A percentile compares a stretch with the other conserved stretches of the same genome.
These are phyloP conservation scores for Pelargonium fulgidum DNA, from an alignment of 441 rosid species.

Conservation along the genomic window DNA sequence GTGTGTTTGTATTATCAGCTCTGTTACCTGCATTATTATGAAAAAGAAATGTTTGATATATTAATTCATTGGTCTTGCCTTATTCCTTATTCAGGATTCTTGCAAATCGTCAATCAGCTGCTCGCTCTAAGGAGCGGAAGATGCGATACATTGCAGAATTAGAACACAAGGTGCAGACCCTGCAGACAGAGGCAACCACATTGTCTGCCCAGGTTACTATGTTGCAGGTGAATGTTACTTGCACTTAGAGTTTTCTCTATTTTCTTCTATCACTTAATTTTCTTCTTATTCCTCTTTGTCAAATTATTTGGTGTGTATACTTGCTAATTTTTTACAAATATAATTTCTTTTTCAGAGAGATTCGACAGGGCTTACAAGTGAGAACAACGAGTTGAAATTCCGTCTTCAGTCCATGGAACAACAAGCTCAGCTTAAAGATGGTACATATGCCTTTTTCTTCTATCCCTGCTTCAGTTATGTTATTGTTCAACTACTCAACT, in stretches of 20 bases:
- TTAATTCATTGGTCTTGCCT: constrained; percentile 13
- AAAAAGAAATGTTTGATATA: neutral
- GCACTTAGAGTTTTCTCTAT: neutral
- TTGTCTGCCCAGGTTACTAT: constrained; percentile 93
- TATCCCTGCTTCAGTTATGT: neutral
- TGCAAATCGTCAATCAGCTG: constrained; percentile 96
- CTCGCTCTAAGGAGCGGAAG: constrained; percentile 94
- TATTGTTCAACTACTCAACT: neutral
- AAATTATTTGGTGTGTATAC: neutral
- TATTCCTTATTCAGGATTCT: constrained; percentile 49
- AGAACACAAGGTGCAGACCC: constrained; percentile 96
- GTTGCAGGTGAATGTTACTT: constrained; percentile 49
- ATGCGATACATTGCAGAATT: constrained; percentile 83
- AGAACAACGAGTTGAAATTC: constrained; percentile 88
- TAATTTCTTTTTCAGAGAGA: constrained; percentile 50
- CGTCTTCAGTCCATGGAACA: constrained; percentile 98
- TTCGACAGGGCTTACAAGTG: constrained; percentile 76
- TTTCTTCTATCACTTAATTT: constrained; percentile 5
- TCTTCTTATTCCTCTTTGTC: neutral
- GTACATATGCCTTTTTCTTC: constrained; percentile 29
- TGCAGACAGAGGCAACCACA: constrained; percentile 95
- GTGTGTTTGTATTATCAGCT: constrained; percentile 25
- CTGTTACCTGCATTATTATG: neutral
- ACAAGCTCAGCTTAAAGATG: constrained; percentile 89
- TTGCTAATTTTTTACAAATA: constrained; percentile 8